phyloP scores from a whole-genome alignment of 768 basidiomycete genomes.

The Boletellus ananas region DNA sequence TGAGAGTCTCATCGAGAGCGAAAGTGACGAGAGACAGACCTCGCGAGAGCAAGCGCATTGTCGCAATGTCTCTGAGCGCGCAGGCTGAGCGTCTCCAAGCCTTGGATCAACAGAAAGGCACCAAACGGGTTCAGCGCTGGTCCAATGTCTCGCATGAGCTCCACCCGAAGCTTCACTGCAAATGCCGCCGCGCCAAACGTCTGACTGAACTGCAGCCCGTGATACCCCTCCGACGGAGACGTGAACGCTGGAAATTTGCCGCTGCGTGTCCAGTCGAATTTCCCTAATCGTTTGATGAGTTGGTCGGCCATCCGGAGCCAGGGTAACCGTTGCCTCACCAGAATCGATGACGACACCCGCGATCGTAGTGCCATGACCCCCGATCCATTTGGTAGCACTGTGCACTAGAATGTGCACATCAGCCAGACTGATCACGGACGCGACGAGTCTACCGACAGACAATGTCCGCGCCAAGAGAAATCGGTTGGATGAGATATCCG shows the following conservation, averaged over 20 bases:
- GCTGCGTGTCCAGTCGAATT: constrained; percentile 69
- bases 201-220: constrained; percentile 64
- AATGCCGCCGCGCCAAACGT: constrained; percentile 64
- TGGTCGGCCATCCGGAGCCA: neutral
- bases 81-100: constrained; percentile 72
- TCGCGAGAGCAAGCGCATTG: constrained; percentile 67
- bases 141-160: constrained; percentile 65
- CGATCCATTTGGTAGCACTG: constrained; percentile 84
- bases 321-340: constrained; percentile 33
- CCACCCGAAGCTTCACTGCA: constrained; percentile 59
- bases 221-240: constrained; percentile 70
- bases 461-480: constrained; percentile 75
- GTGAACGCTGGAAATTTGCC: constrained; percentile 75
- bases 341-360: constrained; percentile 72
- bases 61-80: constrained; percentile 67
- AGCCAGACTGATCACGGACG: neutral
- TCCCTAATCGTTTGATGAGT: constrained; percentile 5
- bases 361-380: constrained; percentile 77
- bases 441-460: constrained; percentile 39
- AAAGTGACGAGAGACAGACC: constrained; percentile 21
- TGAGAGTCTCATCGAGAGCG: too few species aligned
- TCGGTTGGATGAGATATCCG: constrained; percentile 63
- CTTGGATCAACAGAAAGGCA: constrained; percentile 73
- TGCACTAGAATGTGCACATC: constrained; percentile 41
- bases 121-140: constrained; percentile 65